Base-by-base conservation (phyloP, 192 early-diverging fungal species). In the Geosiphon pyriformis region DNA sequence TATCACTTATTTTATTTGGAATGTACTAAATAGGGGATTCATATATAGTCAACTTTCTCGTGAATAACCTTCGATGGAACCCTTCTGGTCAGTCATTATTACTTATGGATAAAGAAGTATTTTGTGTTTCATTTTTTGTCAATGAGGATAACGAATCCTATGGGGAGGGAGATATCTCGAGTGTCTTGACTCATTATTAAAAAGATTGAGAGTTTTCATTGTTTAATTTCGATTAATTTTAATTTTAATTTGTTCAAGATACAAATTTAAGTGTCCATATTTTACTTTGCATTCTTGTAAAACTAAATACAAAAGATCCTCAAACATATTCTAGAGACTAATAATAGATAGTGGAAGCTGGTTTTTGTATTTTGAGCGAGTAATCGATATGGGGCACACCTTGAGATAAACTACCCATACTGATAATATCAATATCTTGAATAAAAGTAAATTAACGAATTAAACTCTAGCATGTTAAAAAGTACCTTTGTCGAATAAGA, bases 361-460 rank as follows among this genome's bases (percentile, higher is more conserved):
- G 22, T 54, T 78, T 77, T 53, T 78, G 68, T 31, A 98, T 90
- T 74, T 98, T 98, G 56, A 98, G 85, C 4, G 96, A 98, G 76
- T 94, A 98, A 71, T 98, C 96, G 27, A 98, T 88, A 73, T 95
- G 93, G 18, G 90, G 91, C 3, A 98, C 96, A 69, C 91, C 86
- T 69, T 98, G 96, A 7, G 94, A 92, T 67, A 98, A 82, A 48
- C 87, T 84, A 31, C 94, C 92, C 87, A 98, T 89, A 67, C 88
- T 91, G 30, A 98, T 85, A 37, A 98, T 87, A 70, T 98, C 94
- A 46, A 95, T 85, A 61, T 82, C 17, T 32, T 34, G 15, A 31
- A 23, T 54, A 27, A 2, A 33, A 10, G 37, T 42, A 42, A 42
- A 42, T 42, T 42, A 6, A 42, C 6, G 15, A 42, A 10, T 15